phyloP scores from a whole-genome alignment of 129 eudicot species.

The Lactuca sativa region DNA sequence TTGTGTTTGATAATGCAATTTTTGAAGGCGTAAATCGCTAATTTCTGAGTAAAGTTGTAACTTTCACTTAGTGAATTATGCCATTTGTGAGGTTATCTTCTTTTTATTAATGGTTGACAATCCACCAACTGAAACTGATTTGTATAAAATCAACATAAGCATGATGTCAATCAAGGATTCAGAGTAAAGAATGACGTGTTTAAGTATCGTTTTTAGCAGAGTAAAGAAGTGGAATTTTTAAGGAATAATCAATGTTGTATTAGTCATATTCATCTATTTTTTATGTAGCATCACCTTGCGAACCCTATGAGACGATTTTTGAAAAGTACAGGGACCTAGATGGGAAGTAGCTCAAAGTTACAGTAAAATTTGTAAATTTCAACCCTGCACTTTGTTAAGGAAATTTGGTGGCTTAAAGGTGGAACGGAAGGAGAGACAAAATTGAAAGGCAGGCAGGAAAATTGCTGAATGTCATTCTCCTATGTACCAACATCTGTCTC shows the following conservation, averaged over 20 bases:
- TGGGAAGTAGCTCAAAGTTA: not conserved
- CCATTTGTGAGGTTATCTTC: not conserved
- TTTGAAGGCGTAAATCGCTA: not conserved
- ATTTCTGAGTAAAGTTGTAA: not conserved
- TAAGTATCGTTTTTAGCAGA: too few relatives aligned
- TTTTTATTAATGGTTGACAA: not conserved
- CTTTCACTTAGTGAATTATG: constrained; percentile 9
- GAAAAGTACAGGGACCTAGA: not conserved
- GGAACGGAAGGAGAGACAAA: constrained; percentile 9
- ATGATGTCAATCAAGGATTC: constrained; percentile 6
- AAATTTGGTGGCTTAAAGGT: constrained; percentile 16
- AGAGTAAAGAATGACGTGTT: too few relatives aligned
- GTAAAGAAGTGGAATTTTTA: too few relatives aligned
- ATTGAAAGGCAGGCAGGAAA: constrained; percentile 7
- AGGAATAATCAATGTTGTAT: too few relatives aligned
- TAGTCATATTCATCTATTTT: too few relatives aligned
- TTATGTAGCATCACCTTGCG: not conserved
- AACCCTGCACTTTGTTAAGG: not conserved
- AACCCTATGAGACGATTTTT: not conserved
- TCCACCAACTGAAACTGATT: constrained; percentile 2
- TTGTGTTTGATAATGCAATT: not conserved
- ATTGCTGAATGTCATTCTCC: constrained; percentile 17
- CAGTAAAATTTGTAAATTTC: not conserved
- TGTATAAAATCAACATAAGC: constrained; percentile 11
- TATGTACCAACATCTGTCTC: constrained; percentile 30